A percentile compares a stretch with the other conserved stretches of the same genome.
These are phyloP conservation scores for Hippophae gyantsensis DNA, from an alignment of 306 rosid genomes.

Conservation along the genomic window DNA sequence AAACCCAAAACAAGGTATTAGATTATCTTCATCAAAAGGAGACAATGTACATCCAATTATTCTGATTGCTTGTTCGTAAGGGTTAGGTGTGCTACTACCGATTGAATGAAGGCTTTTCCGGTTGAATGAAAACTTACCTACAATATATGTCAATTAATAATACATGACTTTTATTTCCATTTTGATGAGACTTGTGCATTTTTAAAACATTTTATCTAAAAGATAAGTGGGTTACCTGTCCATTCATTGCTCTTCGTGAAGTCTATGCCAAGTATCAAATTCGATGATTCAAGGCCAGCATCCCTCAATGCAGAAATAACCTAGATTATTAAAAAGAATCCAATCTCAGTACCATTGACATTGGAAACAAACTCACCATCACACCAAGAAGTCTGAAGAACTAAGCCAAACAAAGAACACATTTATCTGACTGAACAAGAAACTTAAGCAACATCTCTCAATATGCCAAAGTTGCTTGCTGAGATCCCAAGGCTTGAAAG, in stretches of 20 bases:
- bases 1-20: conserved; percentile 94
- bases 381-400: no score
- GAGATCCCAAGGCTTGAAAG: no score
- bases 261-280: conserved; percentile 82
- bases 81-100: conserved; percentile 51
- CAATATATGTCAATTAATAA: no score
- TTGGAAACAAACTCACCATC: neutral
- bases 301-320: conserved; percentile 84
- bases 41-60: conserved; percentile 77
- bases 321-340: conserved; percentile 27
- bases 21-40: conserved; percentile 87
- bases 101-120: conserved; percentile 77
- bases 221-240: conserved; percentile 45
- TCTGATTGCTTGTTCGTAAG: conserved; percentile 96
- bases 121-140: conserved; percentile 62
- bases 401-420: neutral
- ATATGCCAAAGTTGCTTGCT: no score
- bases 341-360: neutral
- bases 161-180: no score
- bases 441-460: neutral
- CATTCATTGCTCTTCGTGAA: conserved; percentile 99
- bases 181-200: conserved; percentile 1
- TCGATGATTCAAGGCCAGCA: conserved; percentile 94
- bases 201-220: conserved; percentile 8
- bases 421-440: neutral